These are phyloP conservation scores for Jamesozyma lodderae DNA, from an alignment of 805 yeast genomes.

Conservation along the genomic window DNA sequence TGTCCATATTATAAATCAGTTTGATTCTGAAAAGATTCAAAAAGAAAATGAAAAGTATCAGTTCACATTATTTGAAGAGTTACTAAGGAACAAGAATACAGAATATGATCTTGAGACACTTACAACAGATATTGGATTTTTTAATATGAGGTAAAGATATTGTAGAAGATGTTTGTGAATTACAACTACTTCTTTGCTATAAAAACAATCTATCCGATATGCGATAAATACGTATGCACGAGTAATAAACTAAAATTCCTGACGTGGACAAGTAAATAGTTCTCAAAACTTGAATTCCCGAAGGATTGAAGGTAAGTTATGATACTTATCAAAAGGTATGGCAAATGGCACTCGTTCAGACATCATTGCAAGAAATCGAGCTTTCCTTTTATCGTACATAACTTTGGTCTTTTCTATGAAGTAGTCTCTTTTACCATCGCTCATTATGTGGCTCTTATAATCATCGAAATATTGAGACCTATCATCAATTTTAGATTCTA, in stretches of 20 bases:
- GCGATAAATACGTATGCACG: background rate
- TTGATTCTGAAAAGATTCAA: slow-evolving; percentile 4
- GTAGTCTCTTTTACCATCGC: slow-evolving; percentile 10
- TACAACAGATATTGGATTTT: slow-evolving; percentile 3
- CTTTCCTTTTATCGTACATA: slow-evolving; percentile 20
- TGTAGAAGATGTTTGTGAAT: background rate
- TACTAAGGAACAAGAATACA: slow-evolving; percentile 15
- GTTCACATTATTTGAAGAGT: slow-evolving; percentile 33
- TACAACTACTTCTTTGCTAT: no score
- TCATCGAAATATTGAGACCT: slow-evolving; percentile 11
- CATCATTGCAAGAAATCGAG: slow-evolving; percentile 15
- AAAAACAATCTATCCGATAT: no score
- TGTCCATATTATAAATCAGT: slow-evolving; percentile 28
- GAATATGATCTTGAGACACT: slow-evolving; percentile 20
- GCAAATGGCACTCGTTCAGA: slow-evolving; percentile 15
- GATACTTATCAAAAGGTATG: slow-evolving; percentile 13
- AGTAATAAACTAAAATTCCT: no score
- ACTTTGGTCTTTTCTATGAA: slow-evolving; percentile 14
- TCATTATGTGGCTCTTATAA: slow-evolving; percentile 12
- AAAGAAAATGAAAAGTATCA: slow-evolving; percentile 5
- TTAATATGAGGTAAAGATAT: background rate
- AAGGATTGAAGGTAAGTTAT: slow-evolving; percentile 9
- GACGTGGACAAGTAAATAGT: no score
- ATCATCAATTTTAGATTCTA: slow-evolving; percentile 5
- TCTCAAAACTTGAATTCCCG: no score